These are phyloP conservation scores for Fusarium veterinarium DNA, from an alignment of 2,329 filamentous ascomycete genomes.

Conservation along the genomic window DNA sequence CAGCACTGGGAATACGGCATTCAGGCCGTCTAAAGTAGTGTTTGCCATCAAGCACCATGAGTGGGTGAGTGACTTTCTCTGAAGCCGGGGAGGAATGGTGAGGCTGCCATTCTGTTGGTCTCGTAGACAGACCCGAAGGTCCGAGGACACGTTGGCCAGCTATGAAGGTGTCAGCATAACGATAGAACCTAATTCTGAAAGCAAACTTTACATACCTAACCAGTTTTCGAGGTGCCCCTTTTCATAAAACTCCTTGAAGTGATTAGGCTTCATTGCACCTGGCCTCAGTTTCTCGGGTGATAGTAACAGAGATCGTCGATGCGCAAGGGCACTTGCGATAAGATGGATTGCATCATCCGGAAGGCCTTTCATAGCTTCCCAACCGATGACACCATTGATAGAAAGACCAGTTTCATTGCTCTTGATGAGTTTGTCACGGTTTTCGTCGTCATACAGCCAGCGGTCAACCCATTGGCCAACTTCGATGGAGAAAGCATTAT, in stretches of 20 bases:
- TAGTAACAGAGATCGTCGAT: constrained; percentile 47
- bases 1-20: constrained; percentile 26
- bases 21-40: constrained; percentile 43
- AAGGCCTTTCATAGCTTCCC: constrained; percentile 44
- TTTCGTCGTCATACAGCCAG: constrained; percentile 49
- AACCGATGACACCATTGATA: background rate
- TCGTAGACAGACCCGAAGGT: constrained; percentile 45
- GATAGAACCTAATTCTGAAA: background rate
- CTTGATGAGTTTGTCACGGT: constrained; percentile 46
- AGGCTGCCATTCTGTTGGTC: constrained; percentile 35
- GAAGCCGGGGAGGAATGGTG: constrained; percentile 38
- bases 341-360: constrained; percentile 44
- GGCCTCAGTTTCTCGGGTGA: constrained; percentile 11
- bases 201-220: constrained; percentile 47
- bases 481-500: constrained; percentile 41
- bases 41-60: constrained; percentile 32
- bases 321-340: constrained; percentile 48
- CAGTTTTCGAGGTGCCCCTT: constrained; percentile 50
- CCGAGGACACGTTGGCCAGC: constrained; percentile 46
- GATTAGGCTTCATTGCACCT: constrained; percentile 36
- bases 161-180: constrained; percentile 35
- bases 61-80: constrained; percentile 32
- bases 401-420: constrained; percentile 43
- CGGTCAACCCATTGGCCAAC: constrained; percentile 52
- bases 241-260: constrained; percentile 44